Evolutionary conservation across 352 stramenopile species (phyloP).

Genomic region (Pelagophyceae sp.): DNA sequence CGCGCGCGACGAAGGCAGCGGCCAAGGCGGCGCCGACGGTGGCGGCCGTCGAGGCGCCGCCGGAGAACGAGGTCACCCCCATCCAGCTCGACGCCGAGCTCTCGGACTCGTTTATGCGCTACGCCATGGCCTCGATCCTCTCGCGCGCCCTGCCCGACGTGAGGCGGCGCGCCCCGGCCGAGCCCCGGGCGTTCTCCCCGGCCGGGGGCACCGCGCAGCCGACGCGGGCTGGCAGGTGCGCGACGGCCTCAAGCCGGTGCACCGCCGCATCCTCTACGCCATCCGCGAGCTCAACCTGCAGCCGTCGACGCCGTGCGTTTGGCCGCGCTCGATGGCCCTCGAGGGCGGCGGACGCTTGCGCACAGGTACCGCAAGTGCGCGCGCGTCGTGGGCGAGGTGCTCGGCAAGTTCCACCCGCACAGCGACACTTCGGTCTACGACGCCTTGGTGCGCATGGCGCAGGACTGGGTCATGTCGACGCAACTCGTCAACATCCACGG

Average conservation of each 20-base stretch:
- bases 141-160: slow-evolving; percentile 62
- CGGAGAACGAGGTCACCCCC: neutral
- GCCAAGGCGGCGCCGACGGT: no score
- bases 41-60: no score
- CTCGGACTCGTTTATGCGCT: slow-evolving; percentile 66
- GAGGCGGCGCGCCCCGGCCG: no score
- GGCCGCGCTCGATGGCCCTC: neutral
- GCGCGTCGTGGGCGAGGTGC: slow-evolving; percentile 65
- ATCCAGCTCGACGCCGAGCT: slow-evolving; percentile 39
- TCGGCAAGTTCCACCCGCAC: slow-evolving; percentile 70
- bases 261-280: slow-evolving; percentile 64
- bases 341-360: neutral
- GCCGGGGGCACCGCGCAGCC: no score
- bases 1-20: no score
- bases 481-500: slow-evolving; percentile 63
- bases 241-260: slow-evolving; percentile 68
- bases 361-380: slow-evolving; percentile 60
- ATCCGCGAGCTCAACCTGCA: slow-evolving; percentile 57
- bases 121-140: slow-evolving; percentile 68
- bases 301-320: slow-evolving; percentile 28
- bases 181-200: no score
- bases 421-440: slow-evolving; percentile 68
- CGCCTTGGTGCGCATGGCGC: slow-evolving; percentile 62
- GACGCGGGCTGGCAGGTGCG: no score
- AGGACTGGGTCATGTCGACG: slow-evolving; percentile 57